These are phyloP conservation scores for Wickerhamomyces xylosicus DNA, from an alignment of 805 yeast genomes.

Conservation along the genomic window DNA sequence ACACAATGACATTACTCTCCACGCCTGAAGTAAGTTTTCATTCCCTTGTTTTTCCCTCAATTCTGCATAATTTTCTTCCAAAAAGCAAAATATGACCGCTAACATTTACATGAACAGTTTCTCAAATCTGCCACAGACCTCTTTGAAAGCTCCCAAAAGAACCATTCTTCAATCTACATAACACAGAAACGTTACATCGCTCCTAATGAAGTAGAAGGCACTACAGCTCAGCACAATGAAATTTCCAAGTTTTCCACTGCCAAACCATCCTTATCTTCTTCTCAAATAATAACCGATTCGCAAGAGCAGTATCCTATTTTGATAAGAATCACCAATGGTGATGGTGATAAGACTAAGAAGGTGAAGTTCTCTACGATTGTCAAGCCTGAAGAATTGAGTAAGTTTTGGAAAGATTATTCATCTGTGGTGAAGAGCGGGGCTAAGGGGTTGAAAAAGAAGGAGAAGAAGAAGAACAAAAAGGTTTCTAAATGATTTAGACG, in stretches of 20 bases:
- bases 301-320: slow-evolving; percentile 44
- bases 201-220: slow-evolving; percentile 19
- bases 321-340: slow-evolving; percentile 59
- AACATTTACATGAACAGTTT: no score
- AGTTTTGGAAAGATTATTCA: slow-evolving; percentile 72
- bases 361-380: slow-evolving; percentile 69
- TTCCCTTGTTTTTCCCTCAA: not conserved
- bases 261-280: slow-evolving; percentile 17
- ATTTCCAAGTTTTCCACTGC: slow-evolving; percentile 13
- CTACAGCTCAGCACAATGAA: slow-evolving; percentile 10
- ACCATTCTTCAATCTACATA: slow-evolving; percentile 41
- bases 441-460: slow-evolving; percentile 71
- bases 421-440: slow-evolving; percentile 62
- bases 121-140: slow-evolving; percentile 16
- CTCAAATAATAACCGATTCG: slow-evolving; percentile 17
- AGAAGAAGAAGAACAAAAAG: slow-evolving; percentile 56
- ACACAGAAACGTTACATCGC: slow-evolving; percentile 45
- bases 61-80: no score
- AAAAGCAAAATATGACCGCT: no score
- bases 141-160: slow-evolving; percentile 25
- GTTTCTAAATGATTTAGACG: slow-evolving; percentile 26
- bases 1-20: not conserved
- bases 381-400: slow-evolving; percentile 44
- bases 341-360: slow-evolving; percentile 36
- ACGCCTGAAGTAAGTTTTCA: not conserved